Percentiles rank a stretch among this genome's conserved stretches.
Conservation (phyloP, 2,329 filamentous ascomycete genomes). For the Aurifilum marmelostoma region DNA sequence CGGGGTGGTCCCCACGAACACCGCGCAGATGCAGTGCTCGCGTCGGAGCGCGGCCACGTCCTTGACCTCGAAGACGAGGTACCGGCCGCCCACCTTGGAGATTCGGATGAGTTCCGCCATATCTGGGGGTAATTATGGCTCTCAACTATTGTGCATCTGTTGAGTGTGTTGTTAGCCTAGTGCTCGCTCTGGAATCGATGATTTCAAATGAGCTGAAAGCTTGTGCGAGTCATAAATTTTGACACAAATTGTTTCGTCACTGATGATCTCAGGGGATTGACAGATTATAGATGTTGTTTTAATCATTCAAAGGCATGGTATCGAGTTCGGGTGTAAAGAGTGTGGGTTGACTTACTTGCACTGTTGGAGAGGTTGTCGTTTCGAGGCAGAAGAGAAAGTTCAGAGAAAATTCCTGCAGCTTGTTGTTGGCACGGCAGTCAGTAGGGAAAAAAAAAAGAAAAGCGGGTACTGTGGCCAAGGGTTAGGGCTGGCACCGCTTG, state of each 20-base stretch:
- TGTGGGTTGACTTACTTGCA: constrained; percentile 32
- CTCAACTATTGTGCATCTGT: constrained; percentile 21
- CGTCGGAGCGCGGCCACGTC: constrained; percentile 78
- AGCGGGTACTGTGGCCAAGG: neutral
- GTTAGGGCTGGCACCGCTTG: constrained; percentile 4
- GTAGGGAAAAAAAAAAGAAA: too few species aligned
- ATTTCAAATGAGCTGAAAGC: constrained; percentile 28
- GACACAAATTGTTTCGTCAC: constrained; percentile 41
- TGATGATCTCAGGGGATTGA: constrained; percentile 61
- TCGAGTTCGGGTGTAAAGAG: neutral
- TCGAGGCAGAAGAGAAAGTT: constrained; percentile 25
- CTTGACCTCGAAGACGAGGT: constrained; percentile 87
- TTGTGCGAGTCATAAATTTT: constrained; percentile 41
- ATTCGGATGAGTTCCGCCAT: constrained; percentile 70
- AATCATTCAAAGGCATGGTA: constrained; percentile 47
- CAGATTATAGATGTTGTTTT: constrained; percentile 54
- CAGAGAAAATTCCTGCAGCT: constrained; percentile 17
- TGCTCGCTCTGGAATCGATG: neutral
- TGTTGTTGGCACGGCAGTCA: neutral
- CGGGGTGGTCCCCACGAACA: constrained; percentile 84
- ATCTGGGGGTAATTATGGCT: constrained; percentile 7
- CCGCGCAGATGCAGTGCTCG: constrained; percentile 81
- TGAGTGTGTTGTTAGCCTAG: constrained; percentile 21
- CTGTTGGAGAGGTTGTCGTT: constrained; percentile 26
- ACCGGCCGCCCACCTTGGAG: constrained; percentile 77